Evolutionary conservation across 1,284 basidiomycete species (phyloP).

Genomic region (Heterobasidion irregulare): DNA sequence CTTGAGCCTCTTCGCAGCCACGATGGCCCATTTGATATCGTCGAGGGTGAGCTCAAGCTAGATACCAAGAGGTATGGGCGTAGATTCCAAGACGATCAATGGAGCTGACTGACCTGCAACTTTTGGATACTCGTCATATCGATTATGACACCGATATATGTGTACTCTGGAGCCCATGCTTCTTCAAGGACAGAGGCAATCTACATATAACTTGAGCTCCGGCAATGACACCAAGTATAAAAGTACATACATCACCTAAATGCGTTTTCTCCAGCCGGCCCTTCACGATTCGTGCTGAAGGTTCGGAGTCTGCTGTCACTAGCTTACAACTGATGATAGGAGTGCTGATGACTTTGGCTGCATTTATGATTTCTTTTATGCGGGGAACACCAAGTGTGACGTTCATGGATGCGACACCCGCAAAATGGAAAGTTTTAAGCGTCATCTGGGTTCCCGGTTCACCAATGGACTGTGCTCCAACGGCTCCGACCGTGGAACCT

Average conservation of each 20-base stretch:
- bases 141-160: slow-evolving; percentile 91
- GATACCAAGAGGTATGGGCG: not conserved
- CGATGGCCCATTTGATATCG: slow-evolving; percentile 90
- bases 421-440: slow-evolving; percentile 99
- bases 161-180: slow-evolving; percentile 89
- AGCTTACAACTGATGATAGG: slow-evolving; percentile 98
- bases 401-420: slow-evolving; percentile 99
- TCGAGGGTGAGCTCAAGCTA: slow-evolving; percentile 91
- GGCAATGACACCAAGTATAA: not conserved
- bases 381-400: slow-evolving; percentile 98
- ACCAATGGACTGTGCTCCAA: slow-evolving; percentile 98
- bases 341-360: slow-evolving; percentile 93
- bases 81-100: not conserved
- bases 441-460: slow-evolving; percentile 99
- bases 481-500: slow-evolving; percentile 96
- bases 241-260: slow-evolving; percentile 74
- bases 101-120: slow-evolving; percentile 61
- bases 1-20: slow-evolving; percentile 85
- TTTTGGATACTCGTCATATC: slow-evolving; percentile 87
- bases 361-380: slow-evolving; percentile 99
- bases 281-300: slow-evolving; percentile 95
- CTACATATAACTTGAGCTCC: slow-evolving; percentile 27
- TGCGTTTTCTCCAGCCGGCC: slow-evolving; percentile 94
- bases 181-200: slow-evolving; percentile 92
- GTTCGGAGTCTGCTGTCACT: slow-evolving; percentile 77